Percentiles rank a stretch among this genome's conserved stretches.
Evolutionary conservation across 176 grass and related monocot genomes (phyloP).

Genomic region (Triticum dicoccoides): DNA sequence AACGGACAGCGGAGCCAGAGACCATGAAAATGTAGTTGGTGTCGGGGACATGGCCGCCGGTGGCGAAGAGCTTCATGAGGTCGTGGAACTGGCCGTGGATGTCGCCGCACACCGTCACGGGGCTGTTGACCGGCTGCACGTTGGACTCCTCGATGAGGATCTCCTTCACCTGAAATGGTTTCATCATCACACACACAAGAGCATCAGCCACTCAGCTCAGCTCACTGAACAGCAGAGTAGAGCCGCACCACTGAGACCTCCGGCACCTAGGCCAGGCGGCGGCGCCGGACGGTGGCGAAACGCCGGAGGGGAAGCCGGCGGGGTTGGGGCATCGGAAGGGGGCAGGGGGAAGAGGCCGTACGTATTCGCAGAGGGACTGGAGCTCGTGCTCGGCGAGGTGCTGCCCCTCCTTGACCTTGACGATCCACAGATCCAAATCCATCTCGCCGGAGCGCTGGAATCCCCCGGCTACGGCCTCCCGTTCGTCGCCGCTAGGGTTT

Average conservation of each 20-base stretch:
- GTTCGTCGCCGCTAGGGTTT: not conserved
- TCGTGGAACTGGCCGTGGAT: constrained; percentile 79
- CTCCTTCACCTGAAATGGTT: constrained; percentile 59
- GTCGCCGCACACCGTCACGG: constrained; percentile 72
- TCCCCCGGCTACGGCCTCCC: not conserved
- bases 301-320: not conserved
- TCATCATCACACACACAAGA: not conserved
- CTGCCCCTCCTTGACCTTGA: constrained; percentile 94
- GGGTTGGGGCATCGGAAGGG: not conserved
- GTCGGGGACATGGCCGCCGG: constrained; percentile 64
- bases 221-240: not conserved
- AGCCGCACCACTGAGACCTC: not conserved
- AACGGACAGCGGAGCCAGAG: not conserved
- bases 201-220: not conserved
- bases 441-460: constrained; percentile 20
- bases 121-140: constrained; percentile 76
- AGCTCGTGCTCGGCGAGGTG: constrained; percentile 97
- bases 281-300: too few species aligned
- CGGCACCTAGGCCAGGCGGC: not conserved
- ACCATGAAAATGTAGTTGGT: constrained; percentile 89
- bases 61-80: constrained; percentile 80
- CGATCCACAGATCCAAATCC: constrained; percentile 99
- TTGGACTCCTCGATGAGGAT: constrained; percentile 79
- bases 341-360: constrained; percentile 7
- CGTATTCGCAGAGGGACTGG: constrained; percentile 99